Evolutionary conservation across 768 basidiomycete species (phyloP), one percentile per base, ranked within the genome.

Genomic region (Bullera alba): DNA sequence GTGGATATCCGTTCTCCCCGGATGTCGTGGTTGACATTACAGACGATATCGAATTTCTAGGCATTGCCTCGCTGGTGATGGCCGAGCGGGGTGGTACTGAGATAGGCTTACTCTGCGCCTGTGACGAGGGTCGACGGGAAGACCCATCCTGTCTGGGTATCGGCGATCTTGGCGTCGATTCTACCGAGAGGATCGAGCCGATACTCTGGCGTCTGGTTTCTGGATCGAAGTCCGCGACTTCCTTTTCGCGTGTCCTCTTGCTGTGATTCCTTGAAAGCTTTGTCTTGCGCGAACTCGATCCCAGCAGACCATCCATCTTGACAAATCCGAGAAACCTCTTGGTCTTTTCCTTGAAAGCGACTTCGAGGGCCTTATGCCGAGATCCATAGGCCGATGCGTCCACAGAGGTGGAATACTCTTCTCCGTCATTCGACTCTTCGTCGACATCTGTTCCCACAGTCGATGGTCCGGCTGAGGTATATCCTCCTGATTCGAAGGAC

Each of bases 401-500:
- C 28, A 48, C 28, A 12, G 46, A 23, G 7, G 42, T 22, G 17
- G 32, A 17, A 5, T 17, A 53, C 17, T 37, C 45, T 8, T 34
- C 30, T 25, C 35, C 17, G n/a, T 49, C 45, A 15, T 50, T 48
- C 14, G 36, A 41, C 23, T 60, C 61, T 17, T 62, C 65, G 17
- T 68, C 65, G 4, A 53, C 36, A 27, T 63, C 64, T n/a, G 64
- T 66, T 4, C 59, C 59, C 8, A 45, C 46, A 16, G 50, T 47
- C 23, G 58, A 54, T 12, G 28, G 27, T 7, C 43, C 55, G 14
- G 44, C 55, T 19, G 57, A 61, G 2, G 57, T 56, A 48, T 60
- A 60, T 34, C 49, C 50, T 25, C 54, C 50, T 22, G 63, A 63
- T 71, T 73, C 12, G 81, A 80, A 3, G 79, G 85, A 23, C 75